Evolutionary conservation across 2,329 filamentous ascomycete genomes (phyloP).

Genomic region (Xylariaceae sp.): DNA sequence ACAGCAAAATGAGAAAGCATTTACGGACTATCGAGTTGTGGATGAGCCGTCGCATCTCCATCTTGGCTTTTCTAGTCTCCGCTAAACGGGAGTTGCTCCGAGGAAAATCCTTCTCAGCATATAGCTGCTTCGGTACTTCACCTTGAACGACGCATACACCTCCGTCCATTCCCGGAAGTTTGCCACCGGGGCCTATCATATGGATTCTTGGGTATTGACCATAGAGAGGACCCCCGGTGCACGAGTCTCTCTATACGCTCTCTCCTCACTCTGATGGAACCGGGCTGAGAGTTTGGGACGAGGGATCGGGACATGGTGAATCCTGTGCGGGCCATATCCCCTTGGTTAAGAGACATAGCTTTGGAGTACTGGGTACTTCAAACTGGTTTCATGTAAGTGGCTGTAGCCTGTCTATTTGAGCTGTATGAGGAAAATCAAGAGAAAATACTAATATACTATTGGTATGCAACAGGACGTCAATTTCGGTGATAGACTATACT

Average conservation of each 20-base stretch:
- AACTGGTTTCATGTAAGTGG: not conserved
- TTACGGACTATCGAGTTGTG: slow-evolving; percentile 11
- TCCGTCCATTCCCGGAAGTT: slow-evolving; percentile 6
- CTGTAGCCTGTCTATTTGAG: not conserved
- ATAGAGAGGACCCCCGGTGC: not conserved
- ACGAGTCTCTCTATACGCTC: not conserved
- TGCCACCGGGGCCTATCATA: slow-evolving; percentile 3
- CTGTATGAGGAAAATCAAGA: not conserved
- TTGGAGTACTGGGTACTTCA: not conserved
- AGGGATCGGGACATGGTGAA: not conserved
- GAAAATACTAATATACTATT: not conserved
- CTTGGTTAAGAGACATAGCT: not conserved
- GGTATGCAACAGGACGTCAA: not conserved
- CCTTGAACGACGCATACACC: slow-evolving; percentile 8
- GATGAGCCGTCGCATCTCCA: slow-evolving; percentile 2
- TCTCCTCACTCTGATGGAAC: not conserved
- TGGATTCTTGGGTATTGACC: slow-evolving; percentile 4
- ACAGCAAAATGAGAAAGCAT: not conserved
- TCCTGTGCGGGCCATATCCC: slow-evolving; percentile 6
- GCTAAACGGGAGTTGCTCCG: not conserved
- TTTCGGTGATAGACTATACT: not conserved
- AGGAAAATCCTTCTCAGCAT: slow-evolving; percentile 10
- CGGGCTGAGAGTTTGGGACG: too few species aligned
- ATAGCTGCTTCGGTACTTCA: slow-evolving; percentile 1
- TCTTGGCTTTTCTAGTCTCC: slow-evolving; percentile 7